These are phyloP conservation scores for Dictyostelium firmibasis DNA, from an alignment of 78 protist species.

Conservation along the genomic window DNA sequence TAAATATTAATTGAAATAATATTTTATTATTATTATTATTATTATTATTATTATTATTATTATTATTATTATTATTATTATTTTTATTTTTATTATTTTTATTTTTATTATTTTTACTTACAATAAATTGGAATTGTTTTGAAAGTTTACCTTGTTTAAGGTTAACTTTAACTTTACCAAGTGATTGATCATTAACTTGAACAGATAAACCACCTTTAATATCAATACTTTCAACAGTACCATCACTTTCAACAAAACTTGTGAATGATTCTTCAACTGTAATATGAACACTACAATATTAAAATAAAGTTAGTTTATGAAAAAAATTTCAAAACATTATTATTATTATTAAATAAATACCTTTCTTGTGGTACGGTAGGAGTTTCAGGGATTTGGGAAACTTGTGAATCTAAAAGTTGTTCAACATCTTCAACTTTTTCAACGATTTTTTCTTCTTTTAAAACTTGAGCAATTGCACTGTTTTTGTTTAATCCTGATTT, in stretches of 20 bases:
- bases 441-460: constrained; percentile 64
- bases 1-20: too few relatives aligned
- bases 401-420: constrained; percentile 5
- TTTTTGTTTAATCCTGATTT: constrained; percentile 17
- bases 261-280: constrained; percentile 44
- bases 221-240: constrained; percentile 61
- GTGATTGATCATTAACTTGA: constrained; percentile 12
- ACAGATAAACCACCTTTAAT: constrained; percentile 81
- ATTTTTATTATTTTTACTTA: constrained; percentile 14
- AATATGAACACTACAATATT: constrained; percentile 38
- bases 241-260: constrained; percentile 57
- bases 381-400: background rate
- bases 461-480: constrained; percentile 60
- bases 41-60: background rate
- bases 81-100: background rate
- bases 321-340: background rate
- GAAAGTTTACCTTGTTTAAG: background rate
- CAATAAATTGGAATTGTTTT: constrained; percentile 66
- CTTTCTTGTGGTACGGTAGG: constrained; percentile 39
- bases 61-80: background rate
- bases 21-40: too few relatives aligned
- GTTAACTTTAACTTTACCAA: constrained; percentile 27
- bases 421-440: constrained; percentile 62
- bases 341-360: constrained; percentile 1
- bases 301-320: background rate